Evolutionary conservation across 148 eudicot genomes (phyloP), one percentile per base, ranked within the genome.

Genomic region (Amaranthus hypochondriacus): DNA sequence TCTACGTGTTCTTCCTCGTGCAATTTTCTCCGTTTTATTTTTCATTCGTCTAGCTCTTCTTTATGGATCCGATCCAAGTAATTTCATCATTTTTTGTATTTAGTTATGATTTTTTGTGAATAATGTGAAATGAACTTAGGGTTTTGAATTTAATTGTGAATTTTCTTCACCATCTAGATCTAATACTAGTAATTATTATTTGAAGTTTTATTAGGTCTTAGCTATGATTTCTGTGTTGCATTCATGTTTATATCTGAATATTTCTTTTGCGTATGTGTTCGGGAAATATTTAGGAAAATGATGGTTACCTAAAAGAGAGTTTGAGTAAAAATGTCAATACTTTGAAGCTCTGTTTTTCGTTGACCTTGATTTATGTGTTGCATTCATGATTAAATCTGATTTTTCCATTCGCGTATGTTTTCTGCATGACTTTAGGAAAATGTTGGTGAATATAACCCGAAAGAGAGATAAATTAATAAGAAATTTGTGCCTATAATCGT

Each of bases 51-150:
- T 9, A 14, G 12, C 56, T 76, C 56, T 48, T 11, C 72, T 64
- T 64, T 66, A 82, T 82, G 84, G 81, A 82, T 72, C 76, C 75
- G 57, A 78, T 78, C 66, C 85, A 82, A 69, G 85, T 82, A 76
- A 75, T 56, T 18, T 66, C 67, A 63, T 9, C 56, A 21, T 74
- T n/a, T 79, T 28, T n/a, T 8, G 2, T 5, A 14, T 12, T 69
- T 12, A 28, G 13, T 4, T 69, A 9, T 15, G 6, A 18, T 21
- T 11, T 48, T 72, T 72, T 8, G 53, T 13, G 10, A 64, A 64
- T 48, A 46, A 62, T 70, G 13, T 39, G 15, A 6, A 44, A 48
- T 6, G 7, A 48, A n/a, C 15, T 43, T 53, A 61, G 62, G 69
- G 51, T 70, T 69, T 4, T 72, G n/a, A 39, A 73, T 73, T 62